Evolutionary conservation across 192 early-diverging fungal genomes (phyloP).

Genomic region (Umbelopsis sp.): DNA sequence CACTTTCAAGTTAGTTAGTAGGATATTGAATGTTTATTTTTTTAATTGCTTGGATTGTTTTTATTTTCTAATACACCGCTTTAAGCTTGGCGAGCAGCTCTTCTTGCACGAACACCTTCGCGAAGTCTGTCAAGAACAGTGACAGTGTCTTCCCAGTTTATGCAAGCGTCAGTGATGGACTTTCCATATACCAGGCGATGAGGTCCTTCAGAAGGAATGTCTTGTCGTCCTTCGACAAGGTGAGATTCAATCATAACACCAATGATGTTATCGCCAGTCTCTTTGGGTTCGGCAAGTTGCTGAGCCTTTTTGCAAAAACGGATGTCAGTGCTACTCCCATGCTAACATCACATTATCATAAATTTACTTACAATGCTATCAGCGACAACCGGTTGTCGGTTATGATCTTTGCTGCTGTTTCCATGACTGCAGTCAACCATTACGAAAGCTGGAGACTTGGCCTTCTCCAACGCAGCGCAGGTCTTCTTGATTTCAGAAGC

Average conservation of each 20-base stretch:
- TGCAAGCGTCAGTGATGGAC: constrained; percentile 92
- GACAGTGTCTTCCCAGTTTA: constrained; percentile 89
- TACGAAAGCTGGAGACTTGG: constrained; percentile 59
- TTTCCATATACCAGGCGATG: constrained; percentile 82
- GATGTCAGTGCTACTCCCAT: neutral
- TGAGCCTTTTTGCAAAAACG: constrained; percentile 33
- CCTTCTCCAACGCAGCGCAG: constrained; percentile 60
- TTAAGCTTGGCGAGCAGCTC: constrained; percentile 35
- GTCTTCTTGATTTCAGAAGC: constrained; percentile 64
- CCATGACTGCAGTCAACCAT: constrained; percentile 99
- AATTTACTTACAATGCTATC: constrained; percentile 52
- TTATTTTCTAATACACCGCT: neutral
- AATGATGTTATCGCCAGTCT: constrained; percentile 75
- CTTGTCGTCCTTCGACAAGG: constrained; percentile 82
- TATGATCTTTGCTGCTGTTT: constrained; percentile 87
- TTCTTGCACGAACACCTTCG: constrained; percentile 72
- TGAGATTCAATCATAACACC: constrained; percentile 98
- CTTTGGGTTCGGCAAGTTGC: constrained; percentile 60
- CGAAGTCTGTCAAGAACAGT: constrained; percentile 72
- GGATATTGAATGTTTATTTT: too few species aligned
- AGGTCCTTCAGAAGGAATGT: constrained; percentile 74
- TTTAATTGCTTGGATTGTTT: neutral
- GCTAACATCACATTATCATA: neutral
- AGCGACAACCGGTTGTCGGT: constrained; percentile 83
- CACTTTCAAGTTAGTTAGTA: too few species aligned